Conservation (phyloP, 2,329 filamentous ascomycete genomes). For the Monilinia fructicola region DNA sequence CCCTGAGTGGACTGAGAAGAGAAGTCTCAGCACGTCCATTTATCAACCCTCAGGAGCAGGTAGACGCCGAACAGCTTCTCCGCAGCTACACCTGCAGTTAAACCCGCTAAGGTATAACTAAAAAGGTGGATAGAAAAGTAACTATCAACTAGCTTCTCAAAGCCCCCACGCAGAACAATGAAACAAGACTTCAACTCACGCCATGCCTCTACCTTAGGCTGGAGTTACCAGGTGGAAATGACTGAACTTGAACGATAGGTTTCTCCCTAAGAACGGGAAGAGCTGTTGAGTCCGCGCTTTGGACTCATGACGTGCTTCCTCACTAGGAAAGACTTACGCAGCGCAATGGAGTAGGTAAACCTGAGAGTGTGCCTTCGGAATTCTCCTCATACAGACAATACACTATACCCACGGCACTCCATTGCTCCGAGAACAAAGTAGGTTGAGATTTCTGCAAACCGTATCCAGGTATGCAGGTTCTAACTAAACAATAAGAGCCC, state of each 20-base stretch:
- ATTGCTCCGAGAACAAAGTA: conserved; percentile 15
- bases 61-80: conserved; percentile 16
- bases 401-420: conserved; percentile 15
- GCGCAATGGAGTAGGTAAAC: conserved; percentile 15
- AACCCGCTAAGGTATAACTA: neutral
- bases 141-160: conserved; percentile 16
- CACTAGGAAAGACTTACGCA: conserved; percentile 17
- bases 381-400: conserved; percentile 21
- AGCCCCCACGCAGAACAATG: conserved; percentile 20
- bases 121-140: conserved; percentile 17
- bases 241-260: conserved; percentile 3
- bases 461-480: conserved; percentile 5
- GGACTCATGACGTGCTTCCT: conserved; percentile 6
- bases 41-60: conserved; percentile 12
- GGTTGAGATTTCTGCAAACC: conserved; percentile 10
- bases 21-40: conserved; percentile 17
- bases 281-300: conserved; percentile 14
- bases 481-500: conserved; percentile 2
- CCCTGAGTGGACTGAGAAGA: conserved; percentile 7
- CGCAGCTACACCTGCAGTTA: conserved; percentile 4
- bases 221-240: conserved; percentile 11
- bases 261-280: conserved; percentile 15
- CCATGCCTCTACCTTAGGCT: conserved; percentile 8
- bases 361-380: conserved; percentile 17
- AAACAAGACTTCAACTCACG: conserved; percentile 7